Evolutionary conservation across 148 eudicot species (phyloP).

Genomic region (Rhododendron ferrugineum): DNA sequence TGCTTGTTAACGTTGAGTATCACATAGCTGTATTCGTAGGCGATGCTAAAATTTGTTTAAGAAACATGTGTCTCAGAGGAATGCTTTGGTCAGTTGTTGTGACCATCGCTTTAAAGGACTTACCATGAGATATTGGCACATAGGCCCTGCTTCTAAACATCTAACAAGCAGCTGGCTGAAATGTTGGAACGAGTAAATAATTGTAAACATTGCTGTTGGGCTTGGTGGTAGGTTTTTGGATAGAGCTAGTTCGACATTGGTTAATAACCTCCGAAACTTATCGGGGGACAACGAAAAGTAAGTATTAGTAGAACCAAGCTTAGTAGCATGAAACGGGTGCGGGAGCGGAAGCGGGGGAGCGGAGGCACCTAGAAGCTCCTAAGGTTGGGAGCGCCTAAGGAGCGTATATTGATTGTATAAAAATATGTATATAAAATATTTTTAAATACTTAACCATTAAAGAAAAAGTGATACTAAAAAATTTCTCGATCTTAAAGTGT

Average conservation of each 20-base stretch:
- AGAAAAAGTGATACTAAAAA: too few species aligned
- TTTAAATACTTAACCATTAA: too few species aligned
- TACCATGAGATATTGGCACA: background rate
- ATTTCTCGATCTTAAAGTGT: too few species aligned
- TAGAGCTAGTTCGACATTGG: background rate
- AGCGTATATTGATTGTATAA: too few species aligned
- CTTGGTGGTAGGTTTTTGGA: background rate
- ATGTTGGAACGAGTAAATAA: background rate
- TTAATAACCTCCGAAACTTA: too few species aligned
- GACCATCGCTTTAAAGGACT: background rate
- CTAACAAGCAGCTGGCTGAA: background rate
- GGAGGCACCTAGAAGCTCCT: too few species aligned
- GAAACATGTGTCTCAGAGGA: background rate
- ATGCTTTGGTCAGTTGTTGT: background rate
- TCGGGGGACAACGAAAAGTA: too few species aligned
- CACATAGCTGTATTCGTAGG: background rate
- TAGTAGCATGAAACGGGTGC: too few species aligned
- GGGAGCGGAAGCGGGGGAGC: too few species aligned
- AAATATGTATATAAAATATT: too few species aligned
- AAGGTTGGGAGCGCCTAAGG: too few species aligned
- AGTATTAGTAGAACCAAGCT: too few species aligned
- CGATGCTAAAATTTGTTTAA: background rate
- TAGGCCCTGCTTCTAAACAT: background rate
- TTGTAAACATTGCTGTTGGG: background rate
- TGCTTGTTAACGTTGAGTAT: background rate